Conservation (phyloP, 352 stramenopile species). For the Hyaloperonospora arabidopsidis region DNA sequence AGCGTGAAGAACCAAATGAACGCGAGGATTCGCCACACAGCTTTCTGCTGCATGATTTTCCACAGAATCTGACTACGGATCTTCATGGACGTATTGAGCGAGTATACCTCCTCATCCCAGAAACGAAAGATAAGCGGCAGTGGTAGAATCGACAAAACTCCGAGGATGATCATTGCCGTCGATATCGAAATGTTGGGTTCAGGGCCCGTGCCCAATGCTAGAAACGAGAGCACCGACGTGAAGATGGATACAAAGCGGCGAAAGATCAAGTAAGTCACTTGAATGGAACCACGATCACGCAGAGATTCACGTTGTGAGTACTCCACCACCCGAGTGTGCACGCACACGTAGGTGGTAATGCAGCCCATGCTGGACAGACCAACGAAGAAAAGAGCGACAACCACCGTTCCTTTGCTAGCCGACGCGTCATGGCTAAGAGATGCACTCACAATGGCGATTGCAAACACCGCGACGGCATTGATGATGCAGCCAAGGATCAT, state of each 20-base stretch:
- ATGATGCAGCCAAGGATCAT: constrained; percentile 79
- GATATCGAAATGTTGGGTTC: constrained; percentile 38
- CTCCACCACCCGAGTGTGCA: constrained; percentile 58
- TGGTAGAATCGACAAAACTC: constrained; percentile 44
- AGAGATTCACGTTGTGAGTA: constrained; percentile 56
- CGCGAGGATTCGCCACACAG: constrained; percentile 48
- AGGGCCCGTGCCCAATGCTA: constrained; percentile 31
- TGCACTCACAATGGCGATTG: constrained; percentile 46
- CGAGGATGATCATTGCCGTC: constrained; percentile 38
- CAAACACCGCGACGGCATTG: constrained; percentile 51
- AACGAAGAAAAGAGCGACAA: constrained; percentile 37
- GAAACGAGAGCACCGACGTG: constrained; percentile 45
- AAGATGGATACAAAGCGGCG: constrained; percentile 46
- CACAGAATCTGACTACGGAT: constrained; percentile 54
- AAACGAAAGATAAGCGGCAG: constrained; percentile 41
- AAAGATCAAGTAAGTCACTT: constrained; percentile 57
- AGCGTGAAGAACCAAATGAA: constrained; percentile 47
- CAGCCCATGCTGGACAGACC: constrained; percentile 45
- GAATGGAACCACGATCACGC: constrained; percentile 45
- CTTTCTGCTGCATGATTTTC: constrained; percentile 76
- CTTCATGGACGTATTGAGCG: constrained; percentile 49
- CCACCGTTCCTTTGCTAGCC: constrained; percentile 27
- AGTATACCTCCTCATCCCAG: constrained; percentile 65
- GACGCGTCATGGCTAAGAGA: constrained; percentile 24
- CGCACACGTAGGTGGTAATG: constrained; percentile 53